A percentile compares a stretch with the other conserved stretches of the same genome.
Evolutionary conservation across 345 rosid species (phyloP).

Genomic region (Eucalyptus polybractea): DNA sequence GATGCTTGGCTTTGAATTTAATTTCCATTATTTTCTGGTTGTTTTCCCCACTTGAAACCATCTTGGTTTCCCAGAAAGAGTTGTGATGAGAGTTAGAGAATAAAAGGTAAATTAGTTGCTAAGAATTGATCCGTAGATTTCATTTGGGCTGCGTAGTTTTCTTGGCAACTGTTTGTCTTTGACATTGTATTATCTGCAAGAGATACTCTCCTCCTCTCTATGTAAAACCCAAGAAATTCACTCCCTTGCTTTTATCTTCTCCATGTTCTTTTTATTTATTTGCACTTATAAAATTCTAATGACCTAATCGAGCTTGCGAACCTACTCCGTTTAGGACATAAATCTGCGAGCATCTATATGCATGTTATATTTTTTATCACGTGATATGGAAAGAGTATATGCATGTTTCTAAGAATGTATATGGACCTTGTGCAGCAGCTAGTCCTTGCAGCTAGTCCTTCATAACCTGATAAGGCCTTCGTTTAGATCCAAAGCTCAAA

Average conservation of each 20-base stretch:
- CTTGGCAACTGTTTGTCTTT: background rate
- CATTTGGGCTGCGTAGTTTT: background rate
- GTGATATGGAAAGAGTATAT: background rate
- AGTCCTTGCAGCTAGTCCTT: background rate
- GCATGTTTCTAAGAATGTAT: background rate
- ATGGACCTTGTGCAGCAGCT: background rate
- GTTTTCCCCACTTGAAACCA: background rate
- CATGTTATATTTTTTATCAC: background rate
- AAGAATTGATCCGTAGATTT: background rate
- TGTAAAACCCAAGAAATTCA: background rate
- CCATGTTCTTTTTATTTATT: background rate
- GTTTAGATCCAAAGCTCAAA: background rate
- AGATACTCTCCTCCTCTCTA: background rate
- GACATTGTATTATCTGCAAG: background rate
- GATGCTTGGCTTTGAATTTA: constrained; percentile 33
- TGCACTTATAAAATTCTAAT: background rate
- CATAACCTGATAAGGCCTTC: background rate
- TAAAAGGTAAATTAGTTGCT: background rate
- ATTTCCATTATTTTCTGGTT: background rate
- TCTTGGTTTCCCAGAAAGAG: constrained; percentile 15
- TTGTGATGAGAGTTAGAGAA: background rate
- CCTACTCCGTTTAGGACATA: background rate
- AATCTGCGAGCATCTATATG: background rate
- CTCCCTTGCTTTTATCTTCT: background rate
- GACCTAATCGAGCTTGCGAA: background rate